Evolutionary conservation across 2,329 filamentous ascomycete genomes (phyloP).

Genomic region (Penicillium sp.): DNA sequence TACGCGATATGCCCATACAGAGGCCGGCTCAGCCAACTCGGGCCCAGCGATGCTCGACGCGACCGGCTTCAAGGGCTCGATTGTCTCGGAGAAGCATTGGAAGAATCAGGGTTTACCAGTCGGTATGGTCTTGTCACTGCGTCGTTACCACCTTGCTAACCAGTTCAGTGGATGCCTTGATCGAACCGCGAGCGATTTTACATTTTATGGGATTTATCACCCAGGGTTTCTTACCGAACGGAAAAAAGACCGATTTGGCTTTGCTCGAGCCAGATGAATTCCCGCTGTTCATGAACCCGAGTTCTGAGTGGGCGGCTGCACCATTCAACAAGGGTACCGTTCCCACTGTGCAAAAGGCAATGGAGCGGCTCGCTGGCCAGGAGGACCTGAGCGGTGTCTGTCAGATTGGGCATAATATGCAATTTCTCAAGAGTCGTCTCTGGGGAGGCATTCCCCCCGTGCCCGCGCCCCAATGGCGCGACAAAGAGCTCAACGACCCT

Average conservation of each 20-base stretch:
- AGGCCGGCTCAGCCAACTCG: neutral
- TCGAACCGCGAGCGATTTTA: constrained; percentile 2
- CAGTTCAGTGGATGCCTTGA: constrained; percentile 6
- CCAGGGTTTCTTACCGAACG: constrained; percentile 3
- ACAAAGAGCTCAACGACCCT: constrained; percentile 12
- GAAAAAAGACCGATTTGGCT: constrained; percentile 8
- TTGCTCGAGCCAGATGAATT: constrained; percentile 6
- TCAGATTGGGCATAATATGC: constrained; percentile 5
- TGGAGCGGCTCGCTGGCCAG: neutral
- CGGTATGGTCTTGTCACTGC: neutral
- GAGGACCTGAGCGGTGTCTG: constrained; percentile 1
- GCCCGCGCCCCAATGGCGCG: constrained; percentile 5
- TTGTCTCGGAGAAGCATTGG: constrained; percentile 10
- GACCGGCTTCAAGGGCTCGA: constrained; percentile 3
- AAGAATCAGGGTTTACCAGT: neutral
- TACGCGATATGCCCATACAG: constrained; percentile 6
- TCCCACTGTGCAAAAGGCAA: neutral
- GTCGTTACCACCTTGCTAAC: constrained; percentile 1
- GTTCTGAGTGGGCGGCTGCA: constrained; percentile 9
- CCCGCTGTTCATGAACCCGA: constrained; percentile 6
- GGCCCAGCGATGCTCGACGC: neutral
- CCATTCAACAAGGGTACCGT: constrained; percentile 7
- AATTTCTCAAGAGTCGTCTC: constrained; percentile 7
- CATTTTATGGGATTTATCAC: constrained; percentile 10
- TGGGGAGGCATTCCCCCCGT: constrained; percentile 8